Percentiles rank a stretch among this genome's conserved stretches.
phyloP scores from a whole-genome alignment of 1,139 yeast species.

The Pichia sp. region DNA sequence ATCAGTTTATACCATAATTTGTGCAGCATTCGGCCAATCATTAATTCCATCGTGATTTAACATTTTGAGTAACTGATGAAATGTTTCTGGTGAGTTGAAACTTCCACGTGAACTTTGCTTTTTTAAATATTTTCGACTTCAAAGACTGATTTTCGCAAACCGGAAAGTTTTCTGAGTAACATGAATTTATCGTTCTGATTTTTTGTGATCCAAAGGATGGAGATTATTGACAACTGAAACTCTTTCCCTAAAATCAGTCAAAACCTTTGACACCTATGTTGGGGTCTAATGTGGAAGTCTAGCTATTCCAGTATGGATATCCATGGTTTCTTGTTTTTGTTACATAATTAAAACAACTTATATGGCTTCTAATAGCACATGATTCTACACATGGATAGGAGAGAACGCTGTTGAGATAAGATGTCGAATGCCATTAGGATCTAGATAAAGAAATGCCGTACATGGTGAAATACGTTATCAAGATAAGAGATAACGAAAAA shows the following conservation, averaged over 20 bases:
- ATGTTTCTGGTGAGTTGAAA: neutral
- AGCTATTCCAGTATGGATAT: neutral
- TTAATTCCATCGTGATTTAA: neutral
- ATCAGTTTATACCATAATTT: neutral
- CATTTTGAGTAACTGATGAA: neutral
- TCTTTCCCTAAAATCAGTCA: neutral
- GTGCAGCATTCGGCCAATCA: neutral
- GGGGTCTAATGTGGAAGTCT: neutral
- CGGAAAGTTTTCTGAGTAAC: neutral
- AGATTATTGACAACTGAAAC: neutral
- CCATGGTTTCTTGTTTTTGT: neutral
- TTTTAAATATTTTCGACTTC: neutral
- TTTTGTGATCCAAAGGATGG: neutral
- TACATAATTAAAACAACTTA: neutral
- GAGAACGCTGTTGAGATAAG: neutral
- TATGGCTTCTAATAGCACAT: neutral
- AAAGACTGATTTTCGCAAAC: neutral
- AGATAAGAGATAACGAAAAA: too few relatives aligned
- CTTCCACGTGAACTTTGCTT: neutral
- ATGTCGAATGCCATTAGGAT: neutral
- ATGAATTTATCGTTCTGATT: neutral
- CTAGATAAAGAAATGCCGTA: neutral
- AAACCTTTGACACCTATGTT: neutral
- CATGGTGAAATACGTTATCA: neutral
- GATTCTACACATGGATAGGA: neutral